Percentiles rank a stretch among this genome's conserved stretches.
Conservation (phyloP, 805 yeast species). For the Wickerhamomyces hampshirensis region DNA sequence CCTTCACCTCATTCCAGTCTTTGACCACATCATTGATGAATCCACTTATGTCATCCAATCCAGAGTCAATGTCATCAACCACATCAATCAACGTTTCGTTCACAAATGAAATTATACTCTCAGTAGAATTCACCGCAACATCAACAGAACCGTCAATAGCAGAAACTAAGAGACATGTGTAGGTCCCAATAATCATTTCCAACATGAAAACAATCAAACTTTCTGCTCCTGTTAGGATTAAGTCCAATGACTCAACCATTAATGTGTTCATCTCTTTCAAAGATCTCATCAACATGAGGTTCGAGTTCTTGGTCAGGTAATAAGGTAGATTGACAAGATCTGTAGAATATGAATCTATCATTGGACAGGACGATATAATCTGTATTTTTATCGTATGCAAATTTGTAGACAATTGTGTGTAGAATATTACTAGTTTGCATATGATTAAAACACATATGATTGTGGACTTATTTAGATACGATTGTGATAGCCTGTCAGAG, state of each 20-base stretch:
- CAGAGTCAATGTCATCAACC: constrained; percentile 61
- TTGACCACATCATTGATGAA: constrained; percentile 52
- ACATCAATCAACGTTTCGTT: constrained; percentile 52
- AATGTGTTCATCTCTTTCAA: constrained; percentile 46
- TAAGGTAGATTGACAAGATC: constrained; percentile 46
- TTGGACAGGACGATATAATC: constrained; percentile 40
- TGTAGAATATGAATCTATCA: constrained; percentile 36
- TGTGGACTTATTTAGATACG: constrained; percentile 64
- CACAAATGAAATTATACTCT: constrained; percentile 51
- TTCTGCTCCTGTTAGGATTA: constrained; percentile 54
- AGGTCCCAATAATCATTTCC: constrained; percentile 79
- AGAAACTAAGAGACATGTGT: constrained; percentile 74
- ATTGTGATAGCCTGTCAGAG: constrained; percentile 54
- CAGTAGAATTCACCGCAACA: constrained; percentile 71
- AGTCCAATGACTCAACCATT: constrained; percentile 36
- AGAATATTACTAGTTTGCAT: constrained; percentile 57
- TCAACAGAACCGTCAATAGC: constrained; percentile 68
- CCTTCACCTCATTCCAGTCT: constrained; percentile 47
- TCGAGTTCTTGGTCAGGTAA: constrained; percentile 50
- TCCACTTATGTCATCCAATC: constrained; percentile 54
- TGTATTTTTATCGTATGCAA: too few species aligned
- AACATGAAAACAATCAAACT: constrained; percentile 57
- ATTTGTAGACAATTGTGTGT: constrained; percentile 33
- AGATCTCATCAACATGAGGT: constrained; percentile 42
- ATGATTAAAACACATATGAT: constrained; percentile 49